A percentile compares a stretch with the other conserved stretches of the same genome.
These are phyloP conservation scores for Pelargonium myrrhifolium DNA, from an alignment of 441 rosid species.

Conservation along the genomic window DNA sequence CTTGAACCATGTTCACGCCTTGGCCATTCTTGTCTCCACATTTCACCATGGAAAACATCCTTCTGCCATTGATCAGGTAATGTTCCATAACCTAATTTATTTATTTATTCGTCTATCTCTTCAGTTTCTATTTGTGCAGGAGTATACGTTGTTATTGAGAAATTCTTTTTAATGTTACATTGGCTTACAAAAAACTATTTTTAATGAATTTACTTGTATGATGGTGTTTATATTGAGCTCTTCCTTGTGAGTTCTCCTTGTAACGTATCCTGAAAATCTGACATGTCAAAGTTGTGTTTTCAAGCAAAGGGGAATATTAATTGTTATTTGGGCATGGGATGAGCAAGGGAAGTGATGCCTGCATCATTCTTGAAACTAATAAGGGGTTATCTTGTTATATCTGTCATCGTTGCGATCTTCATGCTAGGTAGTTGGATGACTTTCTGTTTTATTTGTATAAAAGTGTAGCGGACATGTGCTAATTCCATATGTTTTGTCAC, in stretches of 20 bases:
- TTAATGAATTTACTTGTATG: neutral
- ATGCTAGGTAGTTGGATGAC: neutral
- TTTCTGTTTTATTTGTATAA: neutral
- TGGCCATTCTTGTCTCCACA: slow-evolving; percentile 93
- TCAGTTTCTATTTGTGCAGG: neutral
- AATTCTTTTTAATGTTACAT: neutral
- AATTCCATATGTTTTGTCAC: too few species aligned
- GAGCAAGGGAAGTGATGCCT: neutral
- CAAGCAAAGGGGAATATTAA: neutral
- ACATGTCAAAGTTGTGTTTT: neutral
- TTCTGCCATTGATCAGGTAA: slow-evolving; percentile 93
- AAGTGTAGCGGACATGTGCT: neutral
- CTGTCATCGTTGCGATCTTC: neutral
- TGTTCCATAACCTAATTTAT: slow-evolving; percentile 10
- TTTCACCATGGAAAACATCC: slow-evolving; percentile 96
- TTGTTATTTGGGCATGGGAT: neutral
- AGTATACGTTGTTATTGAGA: neutral
- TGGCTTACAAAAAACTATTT: neutral
- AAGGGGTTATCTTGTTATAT: neutral
- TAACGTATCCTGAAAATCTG: neutral
- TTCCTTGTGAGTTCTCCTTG: neutral
- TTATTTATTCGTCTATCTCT: neutral
- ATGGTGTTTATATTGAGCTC: neutral
- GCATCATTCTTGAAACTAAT: neutral
- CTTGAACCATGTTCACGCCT: slow-evolving; percentile 92